phyloP scores from a whole-genome alignment of 2,329 filamentous ascomycete genomes.

The Botryotinia narcissicola region DNA sequence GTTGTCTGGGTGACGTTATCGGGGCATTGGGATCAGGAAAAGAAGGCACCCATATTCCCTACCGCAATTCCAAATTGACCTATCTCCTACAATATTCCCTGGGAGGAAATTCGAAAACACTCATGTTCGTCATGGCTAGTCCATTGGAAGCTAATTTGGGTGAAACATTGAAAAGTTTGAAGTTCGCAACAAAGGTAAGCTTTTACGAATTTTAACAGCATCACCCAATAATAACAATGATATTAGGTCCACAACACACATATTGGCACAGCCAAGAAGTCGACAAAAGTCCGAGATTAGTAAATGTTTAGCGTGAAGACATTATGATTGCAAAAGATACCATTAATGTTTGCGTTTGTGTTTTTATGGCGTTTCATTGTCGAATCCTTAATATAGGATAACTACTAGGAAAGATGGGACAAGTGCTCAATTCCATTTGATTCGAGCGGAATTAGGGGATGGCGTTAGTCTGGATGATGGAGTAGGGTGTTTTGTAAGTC shows the following conservation, averaged over 20 bases:
- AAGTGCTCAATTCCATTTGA: constrained; percentile 8
- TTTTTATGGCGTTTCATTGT: constrained; percentile 16
- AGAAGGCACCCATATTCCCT: constrained; percentile 78
- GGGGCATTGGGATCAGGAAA: constrained; percentile 83
- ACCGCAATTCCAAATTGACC: constrained; percentile 94
- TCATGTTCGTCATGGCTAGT: constrained; percentile 99
- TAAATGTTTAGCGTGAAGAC: constrained; percentile 4
- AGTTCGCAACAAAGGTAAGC: constrained; percentile 88
- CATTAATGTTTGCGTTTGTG: constrained; percentile 15
- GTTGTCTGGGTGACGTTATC: constrained; percentile 91
- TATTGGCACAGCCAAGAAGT: constrained; percentile 82
- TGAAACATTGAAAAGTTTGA: constrained; percentile 90
- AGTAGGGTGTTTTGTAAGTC: constrained; percentile 2
- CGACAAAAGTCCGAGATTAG: constrained; percentile 55
- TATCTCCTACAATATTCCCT: constrained; percentile 93
- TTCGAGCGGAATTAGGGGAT: not conserved
- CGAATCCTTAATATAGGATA: constrained; percentile 7
- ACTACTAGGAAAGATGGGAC: constrained; percentile 9
- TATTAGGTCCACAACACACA: constrained; percentile 78
- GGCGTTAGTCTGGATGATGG: constrained; percentile 14
- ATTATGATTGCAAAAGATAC: constrained; percentile 19
- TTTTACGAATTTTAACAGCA: constrained; percentile 17
- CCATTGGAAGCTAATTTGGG: constrained; percentile 86
- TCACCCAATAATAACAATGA: constrained; percentile 23
- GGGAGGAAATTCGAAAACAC: constrained; percentile 92